phyloP scores from a whole-genome alignment of 257 asterid genomes.

The Salvia rosmarinus region DNA sequence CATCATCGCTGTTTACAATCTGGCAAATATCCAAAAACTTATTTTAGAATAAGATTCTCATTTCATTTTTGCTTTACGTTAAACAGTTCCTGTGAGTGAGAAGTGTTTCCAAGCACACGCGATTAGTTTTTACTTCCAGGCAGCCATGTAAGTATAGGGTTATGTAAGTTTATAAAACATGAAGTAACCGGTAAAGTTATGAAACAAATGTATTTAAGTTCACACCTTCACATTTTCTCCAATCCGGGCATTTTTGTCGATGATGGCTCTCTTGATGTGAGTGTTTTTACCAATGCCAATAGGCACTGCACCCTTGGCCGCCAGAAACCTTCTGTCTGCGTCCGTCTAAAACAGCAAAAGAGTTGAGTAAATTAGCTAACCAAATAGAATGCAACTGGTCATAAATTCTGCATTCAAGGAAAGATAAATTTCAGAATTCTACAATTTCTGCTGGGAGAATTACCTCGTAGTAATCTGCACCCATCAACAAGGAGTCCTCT shows the following conservation, averaged over 20 bases:
- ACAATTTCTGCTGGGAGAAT: conserved; percentile 19
- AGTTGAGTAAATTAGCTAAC: background rate
- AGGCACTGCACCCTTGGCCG: conserved; percentile 79
- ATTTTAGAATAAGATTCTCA: background rate
- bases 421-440: background rate
- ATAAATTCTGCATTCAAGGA: background rate
- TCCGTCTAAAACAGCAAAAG: conserved; percentile 61
- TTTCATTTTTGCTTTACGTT: too few species aligned
- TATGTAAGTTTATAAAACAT: background rate
- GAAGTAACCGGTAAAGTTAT: background rate
- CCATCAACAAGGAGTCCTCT: conserved; percentile 88
- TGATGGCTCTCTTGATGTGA: conserved; percentile 84
- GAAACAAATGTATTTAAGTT: background rate
- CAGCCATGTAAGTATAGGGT: background rate
- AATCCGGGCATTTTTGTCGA: conserved; percentile 91
- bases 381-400: background rate
- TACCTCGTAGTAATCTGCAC: conserved; percentile 97
- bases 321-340: conserved; percentile 66
- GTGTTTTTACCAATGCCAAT: conserved; percentile 86
- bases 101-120: too few species aligned
- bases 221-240: conserved; percentile 81
- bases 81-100: too few species aligned
- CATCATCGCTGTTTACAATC: conserved; percentile 72
- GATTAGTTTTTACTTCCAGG: background rate
- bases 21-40: conserved; percentile 29